Conservation (phyloP, 2,329 filamentous ascomycete species). For the Arachnomyces sp. region DNA sequence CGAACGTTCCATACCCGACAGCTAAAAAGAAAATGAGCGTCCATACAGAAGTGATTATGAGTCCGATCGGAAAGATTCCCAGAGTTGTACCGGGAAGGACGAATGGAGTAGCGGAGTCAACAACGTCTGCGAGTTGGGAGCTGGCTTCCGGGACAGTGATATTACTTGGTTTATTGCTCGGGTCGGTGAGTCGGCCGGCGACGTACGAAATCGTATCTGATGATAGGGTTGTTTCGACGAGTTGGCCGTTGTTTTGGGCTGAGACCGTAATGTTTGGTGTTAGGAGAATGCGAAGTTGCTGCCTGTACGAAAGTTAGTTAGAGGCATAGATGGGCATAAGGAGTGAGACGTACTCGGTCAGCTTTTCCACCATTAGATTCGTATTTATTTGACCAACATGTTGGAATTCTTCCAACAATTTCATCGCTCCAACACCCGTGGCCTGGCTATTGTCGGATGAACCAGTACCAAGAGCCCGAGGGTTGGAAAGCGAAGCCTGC, state of each 20-base stretch:
- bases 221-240: conserved; percentile 22
- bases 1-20: conserved; percentile 27
- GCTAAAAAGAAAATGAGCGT: conserved; percentile 22
- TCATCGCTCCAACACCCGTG: conserved; percentile 7
- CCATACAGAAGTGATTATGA: conserved; percentile 28
- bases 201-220: conserved; percentile 31
- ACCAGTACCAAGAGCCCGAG: conserved; percentile 9
- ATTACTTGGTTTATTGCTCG: conserved; percentile 16
- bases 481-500: conserved; percentile 16
- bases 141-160: conserved; percentile 18
- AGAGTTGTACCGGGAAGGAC: conserved; percentile 25
- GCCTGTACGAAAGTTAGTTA: conserved; percentile 9
- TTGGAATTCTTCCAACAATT: conserved; percentile 26
- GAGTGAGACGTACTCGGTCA: conserved; percentile 18
- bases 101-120: conserved; percentile 19
- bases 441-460: conserved; percentile 5
- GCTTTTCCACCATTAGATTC: conserved; percentile 19
- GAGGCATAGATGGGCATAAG: neutral
- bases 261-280: conserved; percentile 27
- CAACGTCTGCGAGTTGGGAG: conserved; percentile 17
- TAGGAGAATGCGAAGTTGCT: conserved; percentile 24
- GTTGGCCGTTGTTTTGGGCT: conserved; percentile 9
- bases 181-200: conserved; percentile 22
- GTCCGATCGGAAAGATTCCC: conserved; percentile 24
- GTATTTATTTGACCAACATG: conserved; percentile 25